These are phyloP conservation scores for Teratosphaeria gauchensis DNA, from an alignment of 2,329 filamentous ascomycete genomes.

Conservation along the genomic window DNA sequence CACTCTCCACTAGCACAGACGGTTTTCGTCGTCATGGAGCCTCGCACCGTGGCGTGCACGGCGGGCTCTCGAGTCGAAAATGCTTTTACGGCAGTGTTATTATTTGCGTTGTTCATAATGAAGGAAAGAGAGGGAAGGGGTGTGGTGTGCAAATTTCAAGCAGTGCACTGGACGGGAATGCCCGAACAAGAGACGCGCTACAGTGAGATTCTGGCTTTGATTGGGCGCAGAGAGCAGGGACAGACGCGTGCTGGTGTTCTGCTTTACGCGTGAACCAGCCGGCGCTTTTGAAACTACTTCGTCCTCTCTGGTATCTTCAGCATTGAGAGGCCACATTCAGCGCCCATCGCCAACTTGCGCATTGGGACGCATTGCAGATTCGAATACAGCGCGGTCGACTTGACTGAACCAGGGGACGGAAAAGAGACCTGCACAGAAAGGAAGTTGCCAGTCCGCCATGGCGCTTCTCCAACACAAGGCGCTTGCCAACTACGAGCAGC, in stretches of 20 bases:
- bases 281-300: neutral
- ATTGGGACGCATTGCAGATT: neutral
- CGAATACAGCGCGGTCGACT: neutral
- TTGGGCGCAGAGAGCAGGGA: neutral
- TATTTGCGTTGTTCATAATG: conserved; percentile 25
- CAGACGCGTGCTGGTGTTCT: neutral
- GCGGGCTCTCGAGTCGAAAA: conserved; percentile 31
- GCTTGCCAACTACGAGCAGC: conserved; percentile 77
- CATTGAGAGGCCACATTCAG: too few relatives aligned
- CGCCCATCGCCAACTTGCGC: neutral
- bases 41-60: conserved; percentile 19
- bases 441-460: conserved; percentile 46
- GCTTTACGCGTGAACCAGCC: neutral
- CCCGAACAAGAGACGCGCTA: neutral
- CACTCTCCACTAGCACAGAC: conserved; percentile 30
- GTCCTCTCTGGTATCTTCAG: neutral
- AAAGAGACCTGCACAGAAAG: neutral
- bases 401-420: neutral
- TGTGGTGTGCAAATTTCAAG: neutral
- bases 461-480: conserved; percentile 71
- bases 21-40: conserved; percentile 33
- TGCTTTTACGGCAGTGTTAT: conserved; percentile 31
- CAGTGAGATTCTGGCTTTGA: neutral
- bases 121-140: neutral
- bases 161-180: neutral